Percentiles rank a stretch among this genome's conserved stretches.
phyloP scores from a whole-genome alignment of 805 yeast species.

The Ogataea philodendri region DNA sequence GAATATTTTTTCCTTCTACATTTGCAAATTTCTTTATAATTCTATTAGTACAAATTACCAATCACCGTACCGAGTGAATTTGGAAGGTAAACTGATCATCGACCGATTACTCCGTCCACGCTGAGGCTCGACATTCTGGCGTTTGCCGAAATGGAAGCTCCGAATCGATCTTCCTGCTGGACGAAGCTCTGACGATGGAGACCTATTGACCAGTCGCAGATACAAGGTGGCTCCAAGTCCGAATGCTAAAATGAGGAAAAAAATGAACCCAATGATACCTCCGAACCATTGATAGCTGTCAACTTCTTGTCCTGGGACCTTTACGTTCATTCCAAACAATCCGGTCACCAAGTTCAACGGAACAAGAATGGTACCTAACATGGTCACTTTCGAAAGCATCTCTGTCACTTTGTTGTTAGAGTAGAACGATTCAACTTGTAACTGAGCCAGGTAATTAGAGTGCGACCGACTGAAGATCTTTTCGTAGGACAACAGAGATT shows the following conservation, averaged over 20 bases:
- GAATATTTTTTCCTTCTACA: constrained; percentile 1
- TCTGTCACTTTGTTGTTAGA: constrained; percentile 83
- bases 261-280: constrained; percentile 34
- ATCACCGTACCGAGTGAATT: constrained; percentile 33
- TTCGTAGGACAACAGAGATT: constrained; percentile 84
- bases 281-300: constrained; percentile 52
- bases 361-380: constrained; percentile 84
- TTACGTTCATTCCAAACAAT: constrained; percentile 93
- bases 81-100: constrained; percentile 32
- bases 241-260: constrained; percentile 24
- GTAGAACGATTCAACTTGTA: constrained; percentile 88
- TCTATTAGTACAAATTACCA: constrained; percentile 19
- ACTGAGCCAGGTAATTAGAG: constrained; percentile 86
- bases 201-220: constrained; percentile 22
- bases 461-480: constrained; percentile 91
- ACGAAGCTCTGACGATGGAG: constrained; percentile 12
- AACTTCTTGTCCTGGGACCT: constrained; percentile 67
- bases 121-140: constrained; percentile 12
- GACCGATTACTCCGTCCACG: constrained; percentile 27
- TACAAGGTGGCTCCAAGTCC: constrained; percentile 27
- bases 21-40: constrained; percentile 4
- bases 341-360: constrained; percentile 92
- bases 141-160: constrained; percentile 32
- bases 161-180: constrained; percentile 28
- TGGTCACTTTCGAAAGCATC: constrained; percentile 83